These are phyloP conservation scores for barley (Hordeum vulgare) DNA, from an alignment of 176 grass and related monocot species.

Conservation along the genomic window DNA sequence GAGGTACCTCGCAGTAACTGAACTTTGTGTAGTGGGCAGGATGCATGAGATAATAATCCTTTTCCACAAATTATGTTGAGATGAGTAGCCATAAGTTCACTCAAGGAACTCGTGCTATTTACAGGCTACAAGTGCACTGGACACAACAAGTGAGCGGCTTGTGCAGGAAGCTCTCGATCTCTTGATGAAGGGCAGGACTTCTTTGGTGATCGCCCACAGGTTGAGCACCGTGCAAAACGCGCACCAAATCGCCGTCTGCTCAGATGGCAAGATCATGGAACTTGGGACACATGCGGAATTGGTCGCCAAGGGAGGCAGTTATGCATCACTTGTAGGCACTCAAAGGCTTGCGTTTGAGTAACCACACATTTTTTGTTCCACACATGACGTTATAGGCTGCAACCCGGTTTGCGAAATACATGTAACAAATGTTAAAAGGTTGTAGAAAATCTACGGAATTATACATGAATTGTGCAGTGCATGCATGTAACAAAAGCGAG, in stretches of 20 bases:
- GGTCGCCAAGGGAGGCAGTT: slow-evolving; percentile 63
- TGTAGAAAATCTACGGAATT: background rate
- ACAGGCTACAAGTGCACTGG: slow-evolving; percentile 93
- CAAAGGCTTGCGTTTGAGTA: slow-evolving; percentile 88
- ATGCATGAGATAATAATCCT: background rate
- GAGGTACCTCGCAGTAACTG: slow-evolving; percentile 43
- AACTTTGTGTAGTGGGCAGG: background rate
- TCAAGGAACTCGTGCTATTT: background rate
- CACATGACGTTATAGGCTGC: background rate
- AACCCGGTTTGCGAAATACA: background rate
- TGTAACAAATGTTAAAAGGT: background rate
- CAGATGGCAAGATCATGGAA: slow-evolving; percentile 64
- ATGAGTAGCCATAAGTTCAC: background rate
- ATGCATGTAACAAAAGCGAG: background rate
- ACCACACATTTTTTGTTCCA: background rate
- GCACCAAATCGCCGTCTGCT: slow-evolving; percentile 68
- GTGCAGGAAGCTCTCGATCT: slow-evolving; percentile 86
- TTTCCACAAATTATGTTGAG: background rate
- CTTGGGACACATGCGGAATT: slow-evolving; percentile 69
- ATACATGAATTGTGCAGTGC: background rate
- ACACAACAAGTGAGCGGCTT: slow-evolving; percentile 71
- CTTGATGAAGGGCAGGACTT: slow-evolving; percentile 88
- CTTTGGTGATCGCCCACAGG: slow-evolving; percentile 88
- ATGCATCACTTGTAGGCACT: slow-evolving; percentile 70
- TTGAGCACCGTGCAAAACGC: slow-evolving; percentile 93